These are phyloP conservation scores for Stephania cephalantha DNA, from an alignment of 164 flowering plant species.

Conservation along the genomic window DNA sequence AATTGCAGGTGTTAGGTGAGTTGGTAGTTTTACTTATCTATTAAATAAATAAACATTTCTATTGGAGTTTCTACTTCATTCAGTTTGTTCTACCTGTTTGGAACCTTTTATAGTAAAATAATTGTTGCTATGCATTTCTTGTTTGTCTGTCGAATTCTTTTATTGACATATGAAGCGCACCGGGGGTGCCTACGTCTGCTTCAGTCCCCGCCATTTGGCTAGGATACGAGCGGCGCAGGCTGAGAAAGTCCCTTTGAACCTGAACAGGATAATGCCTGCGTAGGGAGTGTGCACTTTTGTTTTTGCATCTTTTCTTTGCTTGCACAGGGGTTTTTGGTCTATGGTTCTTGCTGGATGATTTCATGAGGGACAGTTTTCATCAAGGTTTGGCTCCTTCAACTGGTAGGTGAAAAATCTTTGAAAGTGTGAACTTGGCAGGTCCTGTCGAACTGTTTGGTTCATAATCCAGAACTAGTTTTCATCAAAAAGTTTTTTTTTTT, in stretches of 20 bases:
- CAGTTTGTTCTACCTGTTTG: constrained; percentile 16
- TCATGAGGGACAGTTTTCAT: constrained; percentile 18
- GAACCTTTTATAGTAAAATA: constrained; percentile 24
- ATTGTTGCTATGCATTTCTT: not conserved
- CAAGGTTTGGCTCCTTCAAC: constrained; percentile 16
- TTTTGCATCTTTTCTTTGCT: constrained; percentile 29
- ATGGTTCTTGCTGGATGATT: constrained; percentile 29
- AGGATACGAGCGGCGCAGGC: constrained; percentile 45
- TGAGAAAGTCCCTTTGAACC: constrained; percentile 99
- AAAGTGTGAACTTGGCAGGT: constrained; percentile 4
- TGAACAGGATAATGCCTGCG: constrained; percentile 99
- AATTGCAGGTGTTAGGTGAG: constrained; percentile 37
- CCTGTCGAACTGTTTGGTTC: not conserved
- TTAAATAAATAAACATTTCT: not conserved
- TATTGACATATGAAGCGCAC: constrained; percentile 67
- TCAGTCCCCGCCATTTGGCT: constrained; percentile 25
- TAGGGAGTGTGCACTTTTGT: constrained; percentile 92
- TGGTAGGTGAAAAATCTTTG: constrained; percentile 9
- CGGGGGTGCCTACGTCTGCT: constrained; percentile 91
- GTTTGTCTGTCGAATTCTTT: constrained; percentile 7
- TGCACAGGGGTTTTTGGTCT: constrained; percentile 42
- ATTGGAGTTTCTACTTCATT: constrained; percentile 7
- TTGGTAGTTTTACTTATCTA: constrained; percentile 15
- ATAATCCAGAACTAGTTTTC: not conserved
- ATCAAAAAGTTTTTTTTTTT: no score